Evolutionary conservation across 805 yeast genomes (phyloP), one percentile per base, ranked within the genome.

Genomic region (Spathaspora sp.): DNA sequence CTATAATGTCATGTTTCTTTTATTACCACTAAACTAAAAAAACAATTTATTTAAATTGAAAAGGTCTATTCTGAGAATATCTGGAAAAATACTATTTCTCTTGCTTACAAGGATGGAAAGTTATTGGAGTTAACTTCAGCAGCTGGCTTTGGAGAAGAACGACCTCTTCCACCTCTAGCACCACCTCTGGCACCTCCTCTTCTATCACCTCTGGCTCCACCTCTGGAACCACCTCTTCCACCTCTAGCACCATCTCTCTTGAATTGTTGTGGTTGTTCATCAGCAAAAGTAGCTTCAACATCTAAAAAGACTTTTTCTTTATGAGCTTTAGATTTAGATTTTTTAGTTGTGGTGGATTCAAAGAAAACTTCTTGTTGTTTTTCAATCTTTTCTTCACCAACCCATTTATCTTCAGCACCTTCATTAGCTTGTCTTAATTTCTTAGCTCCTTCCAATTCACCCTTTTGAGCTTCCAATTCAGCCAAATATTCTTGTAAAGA

Each of bases 401-500:
- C 54, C 76, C 80, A 73, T 64, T 75, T 73, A 63, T 70, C 77
- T 66, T 78, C 83, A 52, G 78, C 72, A 60, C 84, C 85, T 65
- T 80, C 81, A 75, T 82, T 82, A 63, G 85, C 79, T 66, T 73
- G 58, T 73, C 81, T 77, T 47, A 66, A 55, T 35, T 70, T 58
- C 59, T 68, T 68, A 51, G 65, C 60, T 46, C 67, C 65, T 31
- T 60, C 70, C 60, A 75, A 72, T 50, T 70, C 69, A 48, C 69
- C 68, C 62, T 73, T 76, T 59, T 76, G 69, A 55, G 73, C 65
- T 65, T 76, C 69, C 66, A 77, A 71, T 74, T 86, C 90, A 64
- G 84, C 84, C 70, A 90, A 82, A 86, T 88, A 93, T 66, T 91
- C 96, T 64, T 85, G 90, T 66, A 89, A 83, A 54, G 97, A 86